Conservation (phyloP, 176 grass and related monocot genomes). For the Aegilops umbellulata region DNA sequence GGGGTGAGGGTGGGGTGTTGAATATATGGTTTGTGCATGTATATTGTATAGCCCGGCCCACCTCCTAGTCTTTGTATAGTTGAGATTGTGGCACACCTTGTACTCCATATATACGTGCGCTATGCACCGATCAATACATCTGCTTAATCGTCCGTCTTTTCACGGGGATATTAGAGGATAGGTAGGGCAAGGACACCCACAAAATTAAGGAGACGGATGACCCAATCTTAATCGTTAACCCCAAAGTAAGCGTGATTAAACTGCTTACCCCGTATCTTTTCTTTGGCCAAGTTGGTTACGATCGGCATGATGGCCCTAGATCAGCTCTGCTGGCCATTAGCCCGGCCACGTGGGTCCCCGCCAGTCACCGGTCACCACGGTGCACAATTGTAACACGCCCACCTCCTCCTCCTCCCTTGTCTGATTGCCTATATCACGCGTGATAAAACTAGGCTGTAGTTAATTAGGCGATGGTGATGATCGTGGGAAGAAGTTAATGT, state of each 20-base stretch:
- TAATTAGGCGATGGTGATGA: background rate
- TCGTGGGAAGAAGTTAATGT: background rate
- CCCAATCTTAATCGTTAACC: background rate
- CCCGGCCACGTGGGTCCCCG: background rate
- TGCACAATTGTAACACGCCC: background rate
- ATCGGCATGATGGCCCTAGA: conserved; percentile 17
- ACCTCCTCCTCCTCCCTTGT: background rate
- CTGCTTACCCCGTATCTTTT: background rate
- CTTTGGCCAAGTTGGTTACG: background rate
- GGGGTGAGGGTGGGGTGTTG: too few species aligned
- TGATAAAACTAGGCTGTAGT: background rate
- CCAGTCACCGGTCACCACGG: background rate
- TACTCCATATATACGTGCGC: too few species aligned
- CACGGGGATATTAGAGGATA: background rate
- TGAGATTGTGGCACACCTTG: too few species aligned
- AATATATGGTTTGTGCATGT: too few species aligned
- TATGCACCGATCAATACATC: too few species aligned
- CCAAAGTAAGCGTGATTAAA: conserved; percentile 5
- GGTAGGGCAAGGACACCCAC: conserved; percentile 9
- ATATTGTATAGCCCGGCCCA: too few species aligned
- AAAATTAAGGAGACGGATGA: background rate
- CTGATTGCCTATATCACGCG: background rate
- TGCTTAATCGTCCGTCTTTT: conserved; percentile 3
- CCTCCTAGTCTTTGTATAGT: too few species aligned
- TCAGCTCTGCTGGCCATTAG: conserved; percentile 29